A percentile compares a stretch with the other conserved stretches of the same genome.
Evolutionary conservation across 2,329 filamentous ascomycete genomes (phyloP).

Genomic region (Alternaria incomplexa): DNA sequence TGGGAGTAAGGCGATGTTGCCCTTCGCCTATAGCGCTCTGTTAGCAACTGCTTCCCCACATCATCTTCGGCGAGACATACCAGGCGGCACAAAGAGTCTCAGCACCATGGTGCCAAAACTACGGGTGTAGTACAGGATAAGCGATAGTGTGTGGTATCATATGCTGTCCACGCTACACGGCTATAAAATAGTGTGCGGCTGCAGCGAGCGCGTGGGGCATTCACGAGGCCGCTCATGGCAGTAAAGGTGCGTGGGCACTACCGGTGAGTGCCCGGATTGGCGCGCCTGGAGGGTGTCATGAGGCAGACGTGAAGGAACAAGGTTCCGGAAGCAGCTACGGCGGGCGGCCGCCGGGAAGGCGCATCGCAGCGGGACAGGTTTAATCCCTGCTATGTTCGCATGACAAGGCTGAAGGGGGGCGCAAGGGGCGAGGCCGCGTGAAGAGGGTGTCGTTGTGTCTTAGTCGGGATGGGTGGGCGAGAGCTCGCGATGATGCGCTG

Average conservation of each 20-base stretch:
- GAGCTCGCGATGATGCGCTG: background rate
- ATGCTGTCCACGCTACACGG: background rate
- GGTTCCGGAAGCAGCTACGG: constrained; percentile 8
- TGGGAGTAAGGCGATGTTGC: constrained; percentile 31
- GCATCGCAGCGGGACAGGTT: constrained; percentile 3
- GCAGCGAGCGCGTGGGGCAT: constrained; percentile 9
- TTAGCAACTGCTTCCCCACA: background rate
- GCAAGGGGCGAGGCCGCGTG: background rate
- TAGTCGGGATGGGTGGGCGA: background rate
- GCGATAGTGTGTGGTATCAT: constrained; percentile 9
- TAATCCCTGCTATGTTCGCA: constrained; percentile 1
- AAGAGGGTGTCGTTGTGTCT: background rate
- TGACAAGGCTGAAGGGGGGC: background rate
- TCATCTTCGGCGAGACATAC: constrained; percentile 15
- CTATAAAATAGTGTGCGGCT: constrained; percentile 4
- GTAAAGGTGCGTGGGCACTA: constrained; percentile 9
- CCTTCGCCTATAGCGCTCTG: constrained; percentile 29
- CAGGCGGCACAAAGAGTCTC: constrained; percentile 36
- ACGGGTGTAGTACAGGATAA: background rate
- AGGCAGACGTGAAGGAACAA: constrained; percentile 14
- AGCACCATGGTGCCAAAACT: constrained; percentile 27
- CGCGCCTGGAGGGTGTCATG: constrained; percentile 12
- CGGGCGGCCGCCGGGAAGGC: constrained; percentile 9
- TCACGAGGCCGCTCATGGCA: constrained; percentile 15
- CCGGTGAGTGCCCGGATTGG: constrained; percentile 7